Conservation (phyloP, 1,284 basidiomycete species). For the Xerocomus amazonicus region DNA sequence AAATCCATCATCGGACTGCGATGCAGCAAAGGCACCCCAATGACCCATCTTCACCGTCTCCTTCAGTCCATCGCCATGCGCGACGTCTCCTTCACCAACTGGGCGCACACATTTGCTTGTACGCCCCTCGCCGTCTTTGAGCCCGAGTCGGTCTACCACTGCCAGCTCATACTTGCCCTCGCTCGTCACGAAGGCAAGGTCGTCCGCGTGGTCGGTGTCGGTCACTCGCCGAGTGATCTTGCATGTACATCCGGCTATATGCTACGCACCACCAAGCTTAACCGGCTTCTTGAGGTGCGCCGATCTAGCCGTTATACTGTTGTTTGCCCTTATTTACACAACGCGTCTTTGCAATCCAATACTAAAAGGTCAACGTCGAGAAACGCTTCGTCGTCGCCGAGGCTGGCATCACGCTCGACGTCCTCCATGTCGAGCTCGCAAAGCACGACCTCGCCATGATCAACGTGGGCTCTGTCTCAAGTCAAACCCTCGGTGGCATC, state of each 20-base stretch:
- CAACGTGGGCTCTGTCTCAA: slow-evolving; percentile 94
- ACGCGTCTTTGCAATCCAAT: neutral
- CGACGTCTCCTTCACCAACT: slow-evolving; percentile 59
- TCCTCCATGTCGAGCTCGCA: slow-evolving; percentile 67
- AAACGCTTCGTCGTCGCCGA: slow-evolving; percentile 70
- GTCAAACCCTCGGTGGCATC: slow-evolving; percentile 93
- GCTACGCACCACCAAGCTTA: slow-evolving; percentile 71
- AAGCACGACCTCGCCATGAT: slow-evolving; percentile 79
- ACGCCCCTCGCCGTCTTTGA: slow-evolving; percentile 69
- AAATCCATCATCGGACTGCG: neutral
- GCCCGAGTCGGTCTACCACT: slow-evolving; percentile 72
- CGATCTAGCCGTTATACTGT: slow-evolving; percentile 17
- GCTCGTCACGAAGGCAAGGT: slow-evolving; percentile 71
- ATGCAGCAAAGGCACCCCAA: neutral
- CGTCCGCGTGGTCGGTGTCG: slow-evolving; percentile 84
- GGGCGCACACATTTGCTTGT: slow-evolving; percentile 68
- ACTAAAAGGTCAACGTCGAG: slow-evolving; percentile 70
- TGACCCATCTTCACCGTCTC: slow-evolving; percentile 3
- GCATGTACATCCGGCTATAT: slow-evolving; percentile 85
- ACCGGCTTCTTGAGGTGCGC: slow-evolving; percentile 71
- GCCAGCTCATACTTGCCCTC: slow-evolving; percentile 78
- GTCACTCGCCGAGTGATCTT: slow-evolving; percentile 92
- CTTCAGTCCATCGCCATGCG: slow-evolving; percentile 41
- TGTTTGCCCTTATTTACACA: slow-evolving; percentile 26
- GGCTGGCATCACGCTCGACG: slow-evolving; percentile 76